Conservation (phyloP, 1,284 basidiomycete genomes). For the Lignosus rhinocerotis region DNA sequence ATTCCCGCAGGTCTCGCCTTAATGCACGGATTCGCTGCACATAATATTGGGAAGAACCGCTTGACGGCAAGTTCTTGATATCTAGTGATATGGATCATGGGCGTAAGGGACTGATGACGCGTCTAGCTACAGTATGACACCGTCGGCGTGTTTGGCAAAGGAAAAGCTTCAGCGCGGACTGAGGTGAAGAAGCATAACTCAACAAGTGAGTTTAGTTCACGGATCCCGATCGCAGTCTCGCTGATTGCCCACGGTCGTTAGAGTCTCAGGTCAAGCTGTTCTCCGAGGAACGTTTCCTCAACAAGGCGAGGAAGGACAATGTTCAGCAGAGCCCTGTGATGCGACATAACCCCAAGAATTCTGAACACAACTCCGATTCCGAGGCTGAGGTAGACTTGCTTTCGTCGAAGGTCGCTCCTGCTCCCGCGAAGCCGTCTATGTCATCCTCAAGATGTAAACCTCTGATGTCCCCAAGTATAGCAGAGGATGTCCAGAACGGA, state of each 20-base stretch:
- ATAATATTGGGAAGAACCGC: slow-evolving; percentile 66
- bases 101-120: neutral
- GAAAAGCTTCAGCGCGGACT: slow-evolving; percentile 61
- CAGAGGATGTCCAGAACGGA: neutral
- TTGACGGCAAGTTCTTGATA: slow-evolving; percentile 55
- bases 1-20: slow-evolving; percentile 59
- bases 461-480: neutral
- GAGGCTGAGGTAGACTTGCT: neutral
- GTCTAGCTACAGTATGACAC: slow-evolving; percentile 47
- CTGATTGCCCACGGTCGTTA: neutral
- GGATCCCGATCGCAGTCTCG: neutral
- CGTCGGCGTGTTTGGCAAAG: slow-evolving; percentile 70
- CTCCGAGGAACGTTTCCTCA: slow-evolving; percentile 54
- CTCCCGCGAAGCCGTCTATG: neutral
- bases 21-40: slow-evolving; percentile 73
- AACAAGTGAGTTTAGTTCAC: slow-evolving; percentile 11
- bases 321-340: neutral
- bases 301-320: slow-evolving; percentile 14
- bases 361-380: neutral
- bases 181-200: slow-evolving; percentile 16
- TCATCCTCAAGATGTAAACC: neutral
- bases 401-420: neutral
- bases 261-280: slow-evolving; percentile 35
- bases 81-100: neutral
- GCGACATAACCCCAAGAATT: neutral